Conservation (phyloP, 2,329 filamentous ascomycete species). For the Ascochyta viciae-villosae region DNA sequence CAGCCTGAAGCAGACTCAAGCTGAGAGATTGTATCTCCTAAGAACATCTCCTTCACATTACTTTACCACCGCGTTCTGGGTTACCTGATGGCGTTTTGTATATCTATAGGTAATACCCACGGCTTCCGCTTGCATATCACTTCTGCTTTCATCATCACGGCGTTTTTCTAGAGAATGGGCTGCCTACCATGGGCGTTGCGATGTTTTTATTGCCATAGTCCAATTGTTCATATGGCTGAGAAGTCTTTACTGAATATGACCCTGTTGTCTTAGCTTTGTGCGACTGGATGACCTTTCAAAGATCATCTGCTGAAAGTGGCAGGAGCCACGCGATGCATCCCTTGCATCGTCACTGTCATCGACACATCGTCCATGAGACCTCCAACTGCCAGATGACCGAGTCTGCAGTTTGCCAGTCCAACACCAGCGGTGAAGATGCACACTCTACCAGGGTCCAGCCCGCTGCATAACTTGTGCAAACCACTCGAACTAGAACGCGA, state of each 20-base stretch:
- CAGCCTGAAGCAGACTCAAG: constrained; percentile 34
- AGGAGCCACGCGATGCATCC: not conserved
- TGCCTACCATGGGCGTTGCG: not conserved
- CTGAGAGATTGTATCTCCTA: not conserved
- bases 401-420: not conserved
- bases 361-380: not conserved
- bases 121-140: not conserved
- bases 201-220: not conserved
- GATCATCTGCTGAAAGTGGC: constrained; percentile 3
- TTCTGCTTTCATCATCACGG: not conserved
- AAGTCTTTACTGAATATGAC: constrained; percentile 6
- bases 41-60: no score
- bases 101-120: constrained; percentile 9
- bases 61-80: not conserved
- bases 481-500: constrained; percentile 13
- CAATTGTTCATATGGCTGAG: constrained; percentile 3
- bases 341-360: constrained; percentile 2
- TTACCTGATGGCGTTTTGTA: not conserved
- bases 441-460: not conserved
- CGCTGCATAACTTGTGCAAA: constrained; percentile 6
- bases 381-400: not conserved
- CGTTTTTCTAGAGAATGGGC: not conserved
- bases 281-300: constrained; percentile 8
- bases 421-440: not conserved
- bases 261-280: constrained; percentile 9